Evolutionary conservation across 352 stramenopile genomes (phyloP).

Genomic region (Sclerospora graminicola): DNA sequence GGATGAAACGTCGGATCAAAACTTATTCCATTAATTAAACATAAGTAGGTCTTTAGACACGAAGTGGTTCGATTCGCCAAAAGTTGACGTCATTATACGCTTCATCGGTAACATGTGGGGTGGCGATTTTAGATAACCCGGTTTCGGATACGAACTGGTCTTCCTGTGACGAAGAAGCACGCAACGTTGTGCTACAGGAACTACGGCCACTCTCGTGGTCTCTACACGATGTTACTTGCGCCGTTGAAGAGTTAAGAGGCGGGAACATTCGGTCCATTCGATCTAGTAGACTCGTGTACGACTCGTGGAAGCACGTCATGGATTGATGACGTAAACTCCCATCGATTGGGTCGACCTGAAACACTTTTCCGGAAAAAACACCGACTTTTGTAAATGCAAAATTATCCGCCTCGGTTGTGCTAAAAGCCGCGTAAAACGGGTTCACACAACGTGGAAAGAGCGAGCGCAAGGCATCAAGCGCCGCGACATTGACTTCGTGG

Average conservation of each 20-base stretch:
- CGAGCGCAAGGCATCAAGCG: slow-evolving; percentile 44
- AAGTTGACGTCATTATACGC: slow-evolving; percentile 85
- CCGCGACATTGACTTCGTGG: slow-evolving; percentile 55
- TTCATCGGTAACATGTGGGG: slow-evolving; percentile 57
- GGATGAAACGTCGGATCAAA: too few relatives aligned
- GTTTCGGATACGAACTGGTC: slow-evolving; percentile 45
- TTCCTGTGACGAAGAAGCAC: slow-evolving; percentile 4
- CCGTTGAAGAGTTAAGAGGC: slow-evolving; percentile 38
- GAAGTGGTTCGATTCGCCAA: slow-evolving; percentile 58
- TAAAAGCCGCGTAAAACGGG: slow-evolving; percentile 79
- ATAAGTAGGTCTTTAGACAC: too few relatives aligned
- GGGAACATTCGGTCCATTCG: slow-evolving; percentile 74
- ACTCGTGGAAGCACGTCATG: slow-evolving; percentile 55
- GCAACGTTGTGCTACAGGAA: slow-evolving; percentile 5
- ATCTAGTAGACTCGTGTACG: slow-evolving; percentile 47
- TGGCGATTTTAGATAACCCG: slow-evolving; percentile 33
- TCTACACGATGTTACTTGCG: slow-evolving; percentile 1
- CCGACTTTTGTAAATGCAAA: slow-evolving; percentile 54
- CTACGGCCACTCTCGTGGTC: slow-evolving; percentile 3
- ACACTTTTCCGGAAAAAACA: slow-evolving; percentile 72
- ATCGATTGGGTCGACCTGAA: slow-evolving; percentile 46
- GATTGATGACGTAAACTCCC: slow-evolving; percentile 47
- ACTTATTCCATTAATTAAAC: too few relatives aligned
- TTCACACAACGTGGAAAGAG: slow-evolving; percentile 72
- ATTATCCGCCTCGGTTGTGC: slow-evolving; percentile 44